phyloP scores from a whole-genome alignment of 225 moss, liverwort and hornwort species.

The Polytrichum commune region DNA sequence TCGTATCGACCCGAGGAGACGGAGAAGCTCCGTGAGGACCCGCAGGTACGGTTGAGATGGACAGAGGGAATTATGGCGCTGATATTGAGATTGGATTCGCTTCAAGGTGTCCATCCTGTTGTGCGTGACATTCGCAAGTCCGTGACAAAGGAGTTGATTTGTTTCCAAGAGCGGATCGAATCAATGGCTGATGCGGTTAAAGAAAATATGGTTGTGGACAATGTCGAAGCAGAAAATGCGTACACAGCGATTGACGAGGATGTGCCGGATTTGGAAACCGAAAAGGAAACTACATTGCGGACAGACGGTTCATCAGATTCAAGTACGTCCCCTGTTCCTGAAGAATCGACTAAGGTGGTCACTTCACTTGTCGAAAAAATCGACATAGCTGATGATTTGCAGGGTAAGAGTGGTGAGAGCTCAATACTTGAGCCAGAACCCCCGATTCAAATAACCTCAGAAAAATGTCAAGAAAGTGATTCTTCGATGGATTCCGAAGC shows the following conservation, averaged over 20 bases:
- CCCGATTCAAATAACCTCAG: background rate
- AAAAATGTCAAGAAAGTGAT: background rate
- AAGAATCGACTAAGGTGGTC: too few species aligned
- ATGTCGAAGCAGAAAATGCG: slow-evolving; percentile 2
- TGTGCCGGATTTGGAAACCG: background rate
- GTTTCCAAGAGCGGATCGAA: slow-evolving; percentile 32
- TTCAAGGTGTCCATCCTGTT: slow-evolving; percentile 45
- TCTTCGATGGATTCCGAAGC: background rate
- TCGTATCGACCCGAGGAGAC: slow-evolving; percentile 14
- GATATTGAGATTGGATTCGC: slow-evolving; percentile 38
- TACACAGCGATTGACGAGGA: background rate
- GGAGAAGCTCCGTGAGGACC: slow-evolving; percentile 25
- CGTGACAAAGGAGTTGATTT: slow-evolving; percentile 28
- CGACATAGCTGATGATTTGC: too few species aligned
- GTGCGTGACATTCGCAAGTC: slow-evolving; percentile 34
- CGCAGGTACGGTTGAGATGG: slow-evolving; percentile 45
- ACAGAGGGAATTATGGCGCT: slow-evolving; percentile 41
- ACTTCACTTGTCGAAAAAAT: too few species aligned
- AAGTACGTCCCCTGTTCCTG: too few species aligned
- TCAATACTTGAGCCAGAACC: background rate
- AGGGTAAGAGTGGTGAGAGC: background rate
- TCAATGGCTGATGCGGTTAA: slow-evolving; percentile 8
- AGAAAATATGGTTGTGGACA: background rate
- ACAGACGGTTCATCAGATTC: too few species aligned
- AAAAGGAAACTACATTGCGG: background rate